Conservation (phyloP, 2,329 filamentous ascomycete species). For the Microsporum canis region DNA sequence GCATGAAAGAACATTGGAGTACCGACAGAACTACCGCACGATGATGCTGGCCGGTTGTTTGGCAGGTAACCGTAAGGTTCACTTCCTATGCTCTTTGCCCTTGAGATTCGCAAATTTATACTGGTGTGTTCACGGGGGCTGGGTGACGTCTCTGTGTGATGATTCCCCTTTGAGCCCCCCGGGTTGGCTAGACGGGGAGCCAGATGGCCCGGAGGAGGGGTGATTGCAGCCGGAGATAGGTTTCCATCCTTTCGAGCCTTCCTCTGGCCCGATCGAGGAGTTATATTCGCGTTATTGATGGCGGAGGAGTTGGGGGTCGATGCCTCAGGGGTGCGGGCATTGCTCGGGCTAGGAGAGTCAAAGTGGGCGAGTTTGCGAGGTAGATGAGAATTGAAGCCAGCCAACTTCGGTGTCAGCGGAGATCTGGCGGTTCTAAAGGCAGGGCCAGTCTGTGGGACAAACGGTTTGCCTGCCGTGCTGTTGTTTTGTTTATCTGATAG, state of each 20-base stretch:
- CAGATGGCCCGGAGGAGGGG: slow-evolving; percentile 14
- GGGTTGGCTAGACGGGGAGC: slow-evolving; percentile 1
- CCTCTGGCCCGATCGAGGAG: slow-evolving; percentile 64
- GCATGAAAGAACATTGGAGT: slow-evolving; percentile 81
- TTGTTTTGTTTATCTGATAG: slow-evolving; percentile 43
- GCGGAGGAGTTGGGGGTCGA: slow-evolving; percentile 29
- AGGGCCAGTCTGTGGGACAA: slow-evolving; percentile 53
- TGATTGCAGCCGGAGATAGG: slow-evolving; percentile 51
- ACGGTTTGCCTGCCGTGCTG: slow-evolving; percentile 43
- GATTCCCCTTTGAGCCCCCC: not conserved
- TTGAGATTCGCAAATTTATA: slow-evolving; percentile 22
- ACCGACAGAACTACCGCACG: slow-evolving; percentile 25
- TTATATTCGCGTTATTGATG: slow-evolving; percentile 55
- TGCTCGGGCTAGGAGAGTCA: slow-evolving; percentile 25
- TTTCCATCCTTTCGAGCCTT: slow-evolving; percentile 60
- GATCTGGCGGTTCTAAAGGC: slow-evolving; percentile 45
- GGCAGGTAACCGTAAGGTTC: slow-evolving; percentile 23
- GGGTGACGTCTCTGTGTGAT: slow-evolving; percentile 3
- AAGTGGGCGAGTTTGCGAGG: slow-evolving; percentile 25
- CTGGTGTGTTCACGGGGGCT: slow-evolving; percentile 18
- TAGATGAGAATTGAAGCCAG: slow-evolving; percentile 24
- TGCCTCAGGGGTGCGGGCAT: slow-evolving; percentile 38
- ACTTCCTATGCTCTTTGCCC: slow-evolving; percentile 29
- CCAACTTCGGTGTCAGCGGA: slow-evolving; percentile 51
- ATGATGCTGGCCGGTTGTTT: slow-evolving; percentile 22